phyloP scores from a whole-genome alignment of 345 rosid species.

The Iberis pinnata region DNA sequence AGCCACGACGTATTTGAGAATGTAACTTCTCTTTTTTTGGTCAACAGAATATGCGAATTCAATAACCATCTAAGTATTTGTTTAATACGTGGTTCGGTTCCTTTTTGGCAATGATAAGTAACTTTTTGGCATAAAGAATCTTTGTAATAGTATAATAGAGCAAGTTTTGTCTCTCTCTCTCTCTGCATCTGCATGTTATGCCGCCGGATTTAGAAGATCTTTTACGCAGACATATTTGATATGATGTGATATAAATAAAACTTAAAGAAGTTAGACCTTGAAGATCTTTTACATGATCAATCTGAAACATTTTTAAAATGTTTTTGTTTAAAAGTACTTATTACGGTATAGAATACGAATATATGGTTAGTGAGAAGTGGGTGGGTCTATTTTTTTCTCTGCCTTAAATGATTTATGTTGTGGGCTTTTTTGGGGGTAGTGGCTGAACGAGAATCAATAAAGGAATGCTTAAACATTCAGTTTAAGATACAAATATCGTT shows the following conservation, averaged over 20 bases:
- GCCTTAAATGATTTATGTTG: constrained; percentile 4
- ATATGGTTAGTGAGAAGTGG: constrained; percentile 29
- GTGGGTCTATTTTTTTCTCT: constrained; percentile 10
- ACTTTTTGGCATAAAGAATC: constrained; percentile 12
- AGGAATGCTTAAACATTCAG: no score
- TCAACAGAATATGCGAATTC: background rate
- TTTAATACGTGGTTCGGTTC: constrained; percentile 1
- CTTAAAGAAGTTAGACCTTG: background rate
- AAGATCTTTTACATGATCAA: constrained; percentile 15
- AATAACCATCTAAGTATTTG: no score
- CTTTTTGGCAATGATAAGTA: constrained; percentile 1
- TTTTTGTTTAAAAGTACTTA: constrained; percentile 8
- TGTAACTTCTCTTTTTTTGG: no score
- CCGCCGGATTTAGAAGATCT: constrained; percentile 34
- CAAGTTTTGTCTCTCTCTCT: constrained; percentile 19
- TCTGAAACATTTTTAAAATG: constrained; percentile 15
- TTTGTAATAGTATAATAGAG: constrained; percentile 21
- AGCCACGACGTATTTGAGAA: background rate
- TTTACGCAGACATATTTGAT: constrained; percentile 27
- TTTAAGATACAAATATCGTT: no score
- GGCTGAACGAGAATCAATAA: no score
- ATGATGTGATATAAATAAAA: background rate
- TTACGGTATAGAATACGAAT: constrained; percentile 22
- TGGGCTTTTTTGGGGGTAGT: no score
- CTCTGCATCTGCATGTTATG: constrained; percentile 30